Base-by-base conservation (phyloP, 495 filamentous ascomycete genomes). In the Glonium stellatum region DNA sequence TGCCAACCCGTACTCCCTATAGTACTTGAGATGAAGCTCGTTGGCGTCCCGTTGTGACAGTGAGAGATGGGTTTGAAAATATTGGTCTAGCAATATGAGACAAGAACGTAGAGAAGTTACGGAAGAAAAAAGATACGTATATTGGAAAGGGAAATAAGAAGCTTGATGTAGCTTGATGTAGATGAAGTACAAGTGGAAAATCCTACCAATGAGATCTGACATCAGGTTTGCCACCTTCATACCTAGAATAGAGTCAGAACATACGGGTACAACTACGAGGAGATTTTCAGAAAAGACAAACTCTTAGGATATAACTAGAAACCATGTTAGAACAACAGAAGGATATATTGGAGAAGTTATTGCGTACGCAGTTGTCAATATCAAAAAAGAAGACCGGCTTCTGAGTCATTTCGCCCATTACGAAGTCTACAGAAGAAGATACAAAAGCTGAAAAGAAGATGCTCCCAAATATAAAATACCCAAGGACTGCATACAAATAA, bases 1-100 rank as follows among this genome's bases (percentile, higher is more conserved):
- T n/a, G 95, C 92, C 2, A 97, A 83, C 21, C 95, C 95, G 73
- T 99, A 99, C 67, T 89, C 87, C 65, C 84, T 84, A 78, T 97
- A 97, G 79, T 99, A 99, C 61, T 87, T 87, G 71, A 82, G 76
- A 72, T 97, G 95, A 2, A 99, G 82, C 64, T 83, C 78, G 58
- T 80, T 81, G 34, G 93, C 92, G 55, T 97, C 92, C 48, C 86
- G 80, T 55, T 77, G 72, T 25, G 76, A 77, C 1, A 99, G 79
- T 18, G 81, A 81, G 9, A 97, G 84, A 70, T 96, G 89, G 31
- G 78, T 83, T 54, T 82, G 73, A 68, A 96, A 96, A 76, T 95
- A 97, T 52, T 80, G 71, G 72, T 95, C 90, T 73, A 39, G 35
- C 11, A 57, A 19, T 19, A 48, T 15, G 5, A 63, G 39, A 44